phyloP scores from a whole-genome alignment of 768 basidiomycete species.

The Lactarius indigo region DNA sequence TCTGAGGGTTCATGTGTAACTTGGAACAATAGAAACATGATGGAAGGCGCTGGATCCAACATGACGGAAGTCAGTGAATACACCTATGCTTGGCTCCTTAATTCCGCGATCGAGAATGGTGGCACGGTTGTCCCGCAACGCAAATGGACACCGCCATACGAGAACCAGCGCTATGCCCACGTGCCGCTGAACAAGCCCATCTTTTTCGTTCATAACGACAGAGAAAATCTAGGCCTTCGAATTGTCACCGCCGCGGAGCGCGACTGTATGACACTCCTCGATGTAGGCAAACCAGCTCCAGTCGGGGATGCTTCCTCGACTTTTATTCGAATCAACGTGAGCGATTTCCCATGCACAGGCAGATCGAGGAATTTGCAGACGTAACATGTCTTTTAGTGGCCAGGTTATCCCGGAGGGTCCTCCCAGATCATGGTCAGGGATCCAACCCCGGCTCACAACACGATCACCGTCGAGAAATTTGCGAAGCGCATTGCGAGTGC shows the following conservation, averaged over 20 bases:
- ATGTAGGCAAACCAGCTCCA: neutral
- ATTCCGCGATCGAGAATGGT: neutral
- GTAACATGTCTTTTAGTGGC: neutral
- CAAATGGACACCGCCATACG: slow-evolving; percentile 4
- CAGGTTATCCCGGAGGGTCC: neutral
- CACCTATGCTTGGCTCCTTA: neutral
- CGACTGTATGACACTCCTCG: neutral
- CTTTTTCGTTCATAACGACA: slow-evolving; percentile 2
- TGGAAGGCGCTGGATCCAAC: no score
- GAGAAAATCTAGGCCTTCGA: neutral
- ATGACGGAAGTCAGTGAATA: no score
- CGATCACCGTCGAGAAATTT: slow-evolving; percentile 7
- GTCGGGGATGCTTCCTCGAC: neutral
- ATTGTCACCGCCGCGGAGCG: neutral
- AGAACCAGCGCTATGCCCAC: neutral
- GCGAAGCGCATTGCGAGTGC: slow-evolving; percentile 8
- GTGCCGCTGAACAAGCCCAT: slow-evolving; percentile 6
- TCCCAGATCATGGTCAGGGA: slow-evolving; percentile 11
- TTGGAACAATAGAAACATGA: no score
- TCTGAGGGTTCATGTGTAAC: no score
- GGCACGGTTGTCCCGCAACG: slow-evolving; percentile 15
- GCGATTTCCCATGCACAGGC: neutral
- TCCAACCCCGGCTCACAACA: neutral
- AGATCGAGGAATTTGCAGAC: neutral
- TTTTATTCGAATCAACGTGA: slow-evolving; percentile 14